These are phyloP conservation scores for Calocera cornea DNA, from an alignment of 768 basidiomycete genomes.

Conservation along the genomic window DNA sequence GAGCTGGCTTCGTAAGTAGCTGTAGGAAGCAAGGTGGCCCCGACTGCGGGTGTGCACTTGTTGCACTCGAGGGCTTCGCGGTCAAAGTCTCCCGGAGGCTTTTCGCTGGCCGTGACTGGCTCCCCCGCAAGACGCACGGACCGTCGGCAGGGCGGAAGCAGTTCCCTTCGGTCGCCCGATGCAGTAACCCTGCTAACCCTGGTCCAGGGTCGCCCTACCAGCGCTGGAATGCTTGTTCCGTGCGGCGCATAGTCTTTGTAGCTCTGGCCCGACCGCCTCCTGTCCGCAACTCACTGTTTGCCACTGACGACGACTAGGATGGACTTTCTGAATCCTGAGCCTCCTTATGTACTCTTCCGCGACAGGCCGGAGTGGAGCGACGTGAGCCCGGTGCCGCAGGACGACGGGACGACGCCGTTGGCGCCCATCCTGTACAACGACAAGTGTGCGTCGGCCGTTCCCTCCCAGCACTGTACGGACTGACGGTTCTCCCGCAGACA, in stretches of 20 bases:
- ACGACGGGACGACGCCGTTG: slow-evolving; percentile 60
- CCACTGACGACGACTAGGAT: background rate
- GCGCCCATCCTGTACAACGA: slow-evolving; percentile 84
- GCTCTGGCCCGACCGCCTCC: background rate
- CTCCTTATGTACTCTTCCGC: slow-evolving; percentile 33
- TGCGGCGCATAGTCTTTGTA: background rate
- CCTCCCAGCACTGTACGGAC: background rate
- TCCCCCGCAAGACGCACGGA: background rate
- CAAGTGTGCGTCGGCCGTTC: slow-evolving; percentile 50
- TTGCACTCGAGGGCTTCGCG: too few species aligned
- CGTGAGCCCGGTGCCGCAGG: slow-evolving; percentile 63
- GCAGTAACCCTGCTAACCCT: background rate
- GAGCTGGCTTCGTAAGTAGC: background rate
- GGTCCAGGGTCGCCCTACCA: background rate
- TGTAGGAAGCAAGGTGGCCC: background rate
- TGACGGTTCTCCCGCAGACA: slow-evolving; percentile 40
- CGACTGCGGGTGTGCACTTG: too few species aligned
- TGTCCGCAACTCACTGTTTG: background rate
- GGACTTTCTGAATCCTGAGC: background rate
- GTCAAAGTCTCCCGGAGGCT: too few species aligned
- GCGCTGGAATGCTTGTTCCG: background rate
- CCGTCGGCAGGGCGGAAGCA: background rate
- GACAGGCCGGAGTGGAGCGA: slow-evolving; percentile 68
- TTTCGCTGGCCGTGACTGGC: too few species aligned
- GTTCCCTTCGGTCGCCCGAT: background rate